Evolutionary conservation across 2,329 filamentous ascomycete species (phyloP), one percentile per base, ranked within the genome.

Genomic region (Apiospora hydei): DNA sequence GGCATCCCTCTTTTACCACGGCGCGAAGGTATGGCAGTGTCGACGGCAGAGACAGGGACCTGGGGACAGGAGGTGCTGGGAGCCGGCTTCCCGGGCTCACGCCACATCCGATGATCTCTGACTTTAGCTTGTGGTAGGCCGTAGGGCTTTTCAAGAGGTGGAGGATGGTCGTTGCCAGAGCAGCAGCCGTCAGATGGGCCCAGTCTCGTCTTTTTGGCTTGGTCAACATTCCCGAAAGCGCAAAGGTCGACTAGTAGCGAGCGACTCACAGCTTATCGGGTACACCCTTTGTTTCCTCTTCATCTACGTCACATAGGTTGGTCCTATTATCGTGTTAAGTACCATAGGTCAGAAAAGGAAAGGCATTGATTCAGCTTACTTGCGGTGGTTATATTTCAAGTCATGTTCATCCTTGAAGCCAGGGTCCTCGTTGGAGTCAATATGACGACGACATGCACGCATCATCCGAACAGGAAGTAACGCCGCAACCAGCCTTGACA

Each of bases 101-200:
- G 30, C 16, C 82, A 73, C 88, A 86, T 0, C 76, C 76, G 38
- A 83, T 74, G 34, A 83, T 74, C 61, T 76, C 74, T 0, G 71
- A 43, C n/a, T 67, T 69, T 61, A 77, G 74, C 51, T 73, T 73
- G 34, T 34, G 21, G 44, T 77, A 77, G 18, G 72, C 71, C 3
- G 53, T 21, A 0, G 85, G 86, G 43, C 82, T 84, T 11, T 82
- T 84, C 26, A 83, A 81, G 71, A 88, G 78, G 76, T 85, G 83
- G 24, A 88, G 81, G 53, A 88, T 68, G 5, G 83, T 86, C 70
- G 84, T 80, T 1, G 87, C 83, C 4, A 89, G 81, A 4, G 83
- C 82, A 0, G 83, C 84, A 0, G 87, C 84, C 0, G 86, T 87
- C 14, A 85, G 86, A 72, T 89, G 87, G 1, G 85, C 85, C 4